Percentiles rank a stretch among this genome's conserved stretches.
These are phyloP conservation scores for Colletotrichum sp. DNA, from an alignment of 2,329 filamentous ascomycete genomes.

Conservation along the genomic window DNA sequence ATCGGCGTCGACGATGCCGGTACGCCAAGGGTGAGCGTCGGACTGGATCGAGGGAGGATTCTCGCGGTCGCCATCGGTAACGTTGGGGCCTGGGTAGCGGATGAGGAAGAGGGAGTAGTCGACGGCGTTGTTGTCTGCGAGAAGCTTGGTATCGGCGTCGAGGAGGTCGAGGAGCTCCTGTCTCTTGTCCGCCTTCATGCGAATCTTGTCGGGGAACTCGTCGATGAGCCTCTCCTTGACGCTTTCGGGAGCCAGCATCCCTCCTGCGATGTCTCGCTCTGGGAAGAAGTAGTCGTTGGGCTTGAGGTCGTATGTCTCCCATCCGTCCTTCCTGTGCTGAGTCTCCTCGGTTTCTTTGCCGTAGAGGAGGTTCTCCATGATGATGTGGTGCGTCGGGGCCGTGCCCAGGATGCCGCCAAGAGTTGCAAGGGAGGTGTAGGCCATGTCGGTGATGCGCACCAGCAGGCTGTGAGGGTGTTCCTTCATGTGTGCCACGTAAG, in stretches of 20 bases:
- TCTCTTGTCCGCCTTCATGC: slow-evolving; percentile 58
- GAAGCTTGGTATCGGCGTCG: slow-evolving; percentile 65
- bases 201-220: slow-evolving; percentile 69
- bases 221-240: slow-evolving; percentile 71
- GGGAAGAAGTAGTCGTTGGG: slow-evolving; percentile 78
- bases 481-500: slow-evolving; percentile 69
- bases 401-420: slow-evolving; percentile 64
- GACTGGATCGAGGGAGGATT: slow-evolving; percentile 49
- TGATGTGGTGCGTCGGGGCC: slow-evolving; percentile 72
- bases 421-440: slow-evolving; percentile 58
- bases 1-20: slow-evolving; percentile 64
- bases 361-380: slow-evolving; percentile 78
- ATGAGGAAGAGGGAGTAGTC: slow-evolving; percentile 79
- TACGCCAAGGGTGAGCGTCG: slow-evolving; percentile 55
- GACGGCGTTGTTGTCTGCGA: slow-evolving; percentile 67
- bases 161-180: slow-evolving; percentile 59
- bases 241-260: slow-evolving; percentile 64
- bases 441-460: slow-evolving; percentile 73
- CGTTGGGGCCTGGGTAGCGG: slow-evolving; percentile 38
- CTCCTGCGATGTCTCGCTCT: slow-evolving; percentile 71
- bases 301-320: slow-evolving; percentile 79
- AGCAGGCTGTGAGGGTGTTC: slow-evolving; percentile 64
- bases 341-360: slow-evolving; percentile 54
- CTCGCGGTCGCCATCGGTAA: neutral
- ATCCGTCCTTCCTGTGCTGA: slow-evolving; percentile 43